Evolutionary conservation across 345 rosid genomes (phyloP), one percentile per base, ranked within the genome.

Genomic region (Hibiscus syriacus): DNA sequence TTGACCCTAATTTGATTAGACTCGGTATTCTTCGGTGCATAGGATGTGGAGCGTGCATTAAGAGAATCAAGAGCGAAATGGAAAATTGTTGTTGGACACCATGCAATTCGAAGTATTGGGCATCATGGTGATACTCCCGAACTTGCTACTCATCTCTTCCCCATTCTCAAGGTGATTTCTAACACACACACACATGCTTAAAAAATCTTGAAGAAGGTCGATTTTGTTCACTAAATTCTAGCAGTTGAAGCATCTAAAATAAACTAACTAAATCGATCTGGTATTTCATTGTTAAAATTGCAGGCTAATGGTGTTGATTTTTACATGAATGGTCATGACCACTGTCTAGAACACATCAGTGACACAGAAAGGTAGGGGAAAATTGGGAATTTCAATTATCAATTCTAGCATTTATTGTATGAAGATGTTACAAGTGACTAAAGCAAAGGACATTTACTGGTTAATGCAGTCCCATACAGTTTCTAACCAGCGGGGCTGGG

Each of bases 401-500:
- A 49, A 17, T 4, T 36, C 20, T 34, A 9, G 8, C 29, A 49
- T 17, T 17, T 10, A 20, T 58, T 34, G 22, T 58, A n/a, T 58
- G 41, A 58, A 58, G 20, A 58, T 14, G 19, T 4, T 1, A 17
- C 16, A 19, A 3, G 2, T 3, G 4, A 58, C n/a, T n/a, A 11
- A 43, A 38, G 45, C 45, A 38, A 61, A 34, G 16, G 57, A 0
- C 30, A 17, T 32, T 32, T 55, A 25, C 32, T 25, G 3, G 23
- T 48, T 52, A 69, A 84, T 49, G 50, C 69, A 49, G 83, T 62
- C 78, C 79, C 0, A 76, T 83, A 20, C 88, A 80, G 67, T 87
- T 83, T 64, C 36, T 87, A 17, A 85, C 90, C 0, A 87, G 92
- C n/a, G 90, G 92, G 17, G 92, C 92, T 53, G 90, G 90, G 7